Base-by-base conservation (phyloP, 2,329 filamentous ascomycete genomes). In the Talaromyces sp. region DNA sequence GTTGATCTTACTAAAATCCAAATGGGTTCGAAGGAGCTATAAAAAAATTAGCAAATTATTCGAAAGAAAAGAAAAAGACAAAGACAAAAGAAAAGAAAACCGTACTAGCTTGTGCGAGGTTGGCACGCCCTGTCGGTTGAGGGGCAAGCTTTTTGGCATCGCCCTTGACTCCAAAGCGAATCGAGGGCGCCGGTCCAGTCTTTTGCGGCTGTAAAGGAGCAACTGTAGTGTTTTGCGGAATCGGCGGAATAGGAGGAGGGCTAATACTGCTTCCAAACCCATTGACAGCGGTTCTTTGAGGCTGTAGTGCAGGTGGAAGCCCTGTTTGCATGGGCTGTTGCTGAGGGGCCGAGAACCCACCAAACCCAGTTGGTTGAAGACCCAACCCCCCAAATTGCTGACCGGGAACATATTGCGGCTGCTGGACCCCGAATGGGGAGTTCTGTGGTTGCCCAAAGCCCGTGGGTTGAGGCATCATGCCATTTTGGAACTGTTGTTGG, bases 91-190 rank as follows among this genome's bases (percentile, higher is more conserved):
- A n/a, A n/a, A n/a, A n/a, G n/a, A n/a, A n/a, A n/a, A n/a, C n/a
- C n/a, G n/a, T n/a, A n/a, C 93, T 99, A 70, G 94, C 94, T 85
- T 95, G 90, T 57, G 90, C 83, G 66, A 99, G 82, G 74, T 97
- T 97, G 60, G 94, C 94, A 79, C 90, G 87, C 68, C 94, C 94
- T 7, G 94, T 99, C 29, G 91, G 84, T 78, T 97, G 94, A 31
- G 92, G 87, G 62, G 85, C 82, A 68, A 97, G 78, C 74, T 90
- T 94, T 76, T 92, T 91, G 31, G 86, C 79, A 54, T 87, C 85
- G 29, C 81, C 79, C 60, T 85, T 82, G 38, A 96, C 87, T 43
- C 94, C 94, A 73, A 99, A 99, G 62, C 91, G 85, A 19, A 99
- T 88, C 26, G 91, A 86, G 52, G 94, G 94, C 21, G 93, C 81